phyloP scores from a whole-genome alignment of 1,284 basidiomycete species.

The Cutaneotrichosporon spelunceum region DNA sequence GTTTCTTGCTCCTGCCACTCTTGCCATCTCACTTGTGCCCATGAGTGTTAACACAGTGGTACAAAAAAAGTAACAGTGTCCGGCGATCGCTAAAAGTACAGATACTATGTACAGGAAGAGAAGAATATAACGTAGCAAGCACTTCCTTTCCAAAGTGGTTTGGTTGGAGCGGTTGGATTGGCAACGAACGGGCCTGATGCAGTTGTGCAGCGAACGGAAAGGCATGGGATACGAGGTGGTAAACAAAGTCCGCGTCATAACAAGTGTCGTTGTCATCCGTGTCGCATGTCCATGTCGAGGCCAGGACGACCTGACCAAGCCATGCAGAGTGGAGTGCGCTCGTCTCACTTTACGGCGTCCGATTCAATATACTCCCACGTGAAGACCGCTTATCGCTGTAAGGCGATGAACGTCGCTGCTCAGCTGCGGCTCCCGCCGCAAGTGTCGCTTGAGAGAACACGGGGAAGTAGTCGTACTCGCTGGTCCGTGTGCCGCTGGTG shows the following conservation, averaged over 20 bases:
- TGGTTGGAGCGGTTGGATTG: background rate
- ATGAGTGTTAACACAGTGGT: background rate
- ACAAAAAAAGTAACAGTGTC: background rate
- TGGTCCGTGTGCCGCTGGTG: background rate
- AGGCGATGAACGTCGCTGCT: background rate
- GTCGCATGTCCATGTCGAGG: no score
- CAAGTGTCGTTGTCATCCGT: background rate
- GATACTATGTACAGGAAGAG: background rate
- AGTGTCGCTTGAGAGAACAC: slow-evolving; percentile 2
- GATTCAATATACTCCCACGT: background rate
- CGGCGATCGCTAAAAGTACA: background rate
- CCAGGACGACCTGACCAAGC: no score
- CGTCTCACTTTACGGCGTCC: background rate
- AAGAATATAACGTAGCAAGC: background rate
- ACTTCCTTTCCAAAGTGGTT: background rate
- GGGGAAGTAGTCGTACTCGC: slow-evolving; percentile 18
- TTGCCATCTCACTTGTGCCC: background rate
- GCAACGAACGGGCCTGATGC: background rate
- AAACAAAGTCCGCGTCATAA: background rate
- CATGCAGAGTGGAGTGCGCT: background rate
- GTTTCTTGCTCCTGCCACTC: no score
- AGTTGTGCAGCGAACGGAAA: background rate
- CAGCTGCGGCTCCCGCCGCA: background rate
- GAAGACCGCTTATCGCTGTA: background rate
- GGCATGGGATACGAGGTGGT: background rate